phyloP scores from a whole-genome alignment of 352 stramenopile species.

The Phytophthora hybrid region DNA sequence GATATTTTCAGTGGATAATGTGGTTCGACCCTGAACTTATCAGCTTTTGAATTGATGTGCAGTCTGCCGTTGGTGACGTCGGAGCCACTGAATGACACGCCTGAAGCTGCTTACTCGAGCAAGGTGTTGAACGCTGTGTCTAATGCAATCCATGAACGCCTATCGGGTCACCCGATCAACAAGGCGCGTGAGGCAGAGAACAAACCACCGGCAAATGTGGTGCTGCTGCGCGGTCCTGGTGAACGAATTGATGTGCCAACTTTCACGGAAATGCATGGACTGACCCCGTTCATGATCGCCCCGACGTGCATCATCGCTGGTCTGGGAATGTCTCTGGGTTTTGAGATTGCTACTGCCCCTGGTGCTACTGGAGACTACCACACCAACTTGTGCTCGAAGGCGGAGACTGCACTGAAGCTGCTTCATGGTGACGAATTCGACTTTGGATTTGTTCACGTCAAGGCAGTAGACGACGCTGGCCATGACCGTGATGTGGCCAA shows the following conservation, averaged over 20 bases:
- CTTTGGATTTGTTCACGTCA: constrained; percentile 89
- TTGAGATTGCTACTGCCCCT: constrained; percentile 74
- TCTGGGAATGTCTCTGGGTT: constrained; percentile 86
- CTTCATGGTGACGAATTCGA: constrained; percentile 57
- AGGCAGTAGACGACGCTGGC: constrained; percentile 88
- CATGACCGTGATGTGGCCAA: constrained; percentile 87
- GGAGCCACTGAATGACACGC: constrained; percentile 64
- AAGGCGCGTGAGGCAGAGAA: constrained; percentile 52
- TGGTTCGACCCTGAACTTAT: constrained; percentile 1
- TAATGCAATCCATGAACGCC: constrained; percentile 62
- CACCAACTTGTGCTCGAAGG: constrained; percentile 84
- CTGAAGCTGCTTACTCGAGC: constrained; percentile 80
- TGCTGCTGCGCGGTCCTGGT: constrained; percentile 84
- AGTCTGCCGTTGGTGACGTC: constrained; percentile 77
- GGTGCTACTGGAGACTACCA: constrained; percentile 89
- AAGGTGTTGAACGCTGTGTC: constrained; percentile 85
- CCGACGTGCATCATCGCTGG: constrained; percentile 91
- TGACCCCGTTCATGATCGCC: constrained; percentile 90
- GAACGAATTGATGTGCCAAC: constrained; percentile 88
- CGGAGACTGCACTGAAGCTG: constrained; percentile 69
- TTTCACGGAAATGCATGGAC: constrained; percentile 82
- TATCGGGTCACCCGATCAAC: constrained; percentile 85
- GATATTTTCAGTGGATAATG: neutral
- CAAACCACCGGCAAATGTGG: constrained; percentile 84
- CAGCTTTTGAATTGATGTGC: constrained; percentile 12